These are phyloP conservation scores for Pleurotus giganteus DNA, from an alignment of 768 basidiomycete species.

Conservation along the genomic window DNA sequence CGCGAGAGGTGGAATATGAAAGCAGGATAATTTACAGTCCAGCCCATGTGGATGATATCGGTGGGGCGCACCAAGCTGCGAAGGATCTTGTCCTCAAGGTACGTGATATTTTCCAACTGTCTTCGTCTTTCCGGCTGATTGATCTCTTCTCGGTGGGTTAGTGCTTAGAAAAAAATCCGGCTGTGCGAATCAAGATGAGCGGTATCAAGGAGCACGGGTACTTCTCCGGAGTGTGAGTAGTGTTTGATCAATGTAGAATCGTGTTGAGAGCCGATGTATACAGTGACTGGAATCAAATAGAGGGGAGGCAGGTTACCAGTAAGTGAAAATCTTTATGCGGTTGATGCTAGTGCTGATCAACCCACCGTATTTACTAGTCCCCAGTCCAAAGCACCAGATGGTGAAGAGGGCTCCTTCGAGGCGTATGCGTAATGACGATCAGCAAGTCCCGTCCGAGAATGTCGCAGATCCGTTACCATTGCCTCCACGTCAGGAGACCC, in stretches of 20 bases:
- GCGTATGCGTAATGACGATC: no score
- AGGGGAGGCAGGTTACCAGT: not conserved
- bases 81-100: slow-evolving; percentile 48
- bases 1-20: slow-evolving; percentile 27
- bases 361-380: no score
- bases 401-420: no score
- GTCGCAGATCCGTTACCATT: no score
- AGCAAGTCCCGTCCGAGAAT: no score
- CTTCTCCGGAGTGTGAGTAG: slow-evolving; percentile 46
- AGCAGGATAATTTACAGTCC: slow-evolving; percentile 29
- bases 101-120: slow-evolving; percentile 6
- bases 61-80: slow-evolving; percentile 28
- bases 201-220: slow-evolving; percentile 46
- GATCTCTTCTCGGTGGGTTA: slow-evolving; percentile 19
- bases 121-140: not conserved
- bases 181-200: slow-evolving; percentile 37
- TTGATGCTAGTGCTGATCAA: not conserved
- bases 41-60: slow-evolving; percentile 24
- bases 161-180: slow-evolving; percentile 59
- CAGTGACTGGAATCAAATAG: not conserved
- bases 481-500: no score
- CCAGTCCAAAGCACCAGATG: no score
- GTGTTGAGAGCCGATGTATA: slow-evolving; percentile 24
- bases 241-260: slow-evolving; percentile 17
- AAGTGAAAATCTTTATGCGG: not conserved